These are phyloP conservation scores for Neopestalotiopsis clavispora DNA, from an alignment of 2,329 filamentous ascomycete species.

Conservation along the genomic window DNA sequence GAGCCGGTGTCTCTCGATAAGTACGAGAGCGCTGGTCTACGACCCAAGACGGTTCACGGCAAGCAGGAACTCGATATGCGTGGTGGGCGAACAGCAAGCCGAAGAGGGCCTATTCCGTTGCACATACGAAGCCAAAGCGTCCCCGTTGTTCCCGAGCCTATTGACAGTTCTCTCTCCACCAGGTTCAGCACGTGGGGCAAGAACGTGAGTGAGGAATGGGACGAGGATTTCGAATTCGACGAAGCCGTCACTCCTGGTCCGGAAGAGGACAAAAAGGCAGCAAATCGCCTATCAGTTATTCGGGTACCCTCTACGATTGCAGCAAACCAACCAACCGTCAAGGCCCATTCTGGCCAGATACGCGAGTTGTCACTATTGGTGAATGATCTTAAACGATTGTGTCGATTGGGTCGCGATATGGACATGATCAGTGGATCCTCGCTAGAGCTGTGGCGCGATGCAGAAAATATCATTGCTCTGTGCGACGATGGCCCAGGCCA, in stretches of 20 bases:
- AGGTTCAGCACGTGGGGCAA: conserved; percentile 89
- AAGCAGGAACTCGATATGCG: conserved; percentile 75
- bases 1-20: conserved; percentile 69
- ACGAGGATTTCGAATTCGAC: conserved; percentile 83
- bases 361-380: conserved; percentile 81
- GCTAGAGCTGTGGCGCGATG: conserved; percentile 74
- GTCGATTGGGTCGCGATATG: conserved; percentile 71
- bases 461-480: conserved; percentile 86
- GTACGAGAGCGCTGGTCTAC: conserved; percentile 59
- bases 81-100: conserved; percentile 70
- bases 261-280: conserved; percentile 41
- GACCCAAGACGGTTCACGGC: conserved; percentile 77
- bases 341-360: conserved; percentile 83
- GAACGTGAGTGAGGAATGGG: conserved; percentile 84
- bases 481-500: conserved; percentile 63
- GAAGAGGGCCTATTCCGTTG: conserved; percentile 69
- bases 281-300: conserved; percentile 59
- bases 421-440: conserved; percentile 66
- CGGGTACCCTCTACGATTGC: conserved; percentile 76
- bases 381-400: conserved; percentile 80
- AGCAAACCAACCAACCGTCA: conserved; percentile 81
- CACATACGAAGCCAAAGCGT: conserved; percentile 85
- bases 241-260: conserved; percentile 43
- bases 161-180: conserved; percentile 58
- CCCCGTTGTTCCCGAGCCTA: conserved; percentile 69